Conservation (phyloP, 164 flowering plant species). For the Taxillus chinensis region DNA sequence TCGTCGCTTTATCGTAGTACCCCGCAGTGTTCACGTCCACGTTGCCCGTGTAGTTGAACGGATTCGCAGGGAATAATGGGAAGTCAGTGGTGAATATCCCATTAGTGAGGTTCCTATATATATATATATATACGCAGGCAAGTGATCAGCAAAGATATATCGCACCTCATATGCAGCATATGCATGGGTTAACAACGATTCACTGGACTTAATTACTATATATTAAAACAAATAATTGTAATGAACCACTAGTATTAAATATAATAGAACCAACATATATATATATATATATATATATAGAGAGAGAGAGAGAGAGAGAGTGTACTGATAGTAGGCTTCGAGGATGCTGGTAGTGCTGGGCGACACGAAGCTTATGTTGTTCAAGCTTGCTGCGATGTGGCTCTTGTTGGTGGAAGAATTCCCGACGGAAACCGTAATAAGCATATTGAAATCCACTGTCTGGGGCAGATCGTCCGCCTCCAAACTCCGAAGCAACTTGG, state of each 20-base stretch:
- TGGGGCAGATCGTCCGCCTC: constrained; percentile 11
- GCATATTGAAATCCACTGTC: not conserved
- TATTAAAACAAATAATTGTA: not conserved
- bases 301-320: no score
- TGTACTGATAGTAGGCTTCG: constrained; percentile 17
- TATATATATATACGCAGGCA: not conserved
- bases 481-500: constrained; percentile 11
- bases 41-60: constrained; percentile 6
- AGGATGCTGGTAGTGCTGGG: constrained; percentile 9
- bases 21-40: not conserved
- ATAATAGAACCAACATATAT: not conserved
- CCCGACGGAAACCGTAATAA: constrained; percentile 12
- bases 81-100: not conserved
- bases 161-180: no score
- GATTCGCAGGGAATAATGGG: not conserved
- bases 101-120: not conserved
- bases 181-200: no score
- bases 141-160: not conserved
- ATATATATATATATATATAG: no score
- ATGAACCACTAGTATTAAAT: not conserved
- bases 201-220: not conserved
- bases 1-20: not conserved
- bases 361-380: constrained; percentile 16
- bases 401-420: constrained; percentile 9
- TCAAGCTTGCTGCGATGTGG: constrained; percentile 18